A percentile compares a stretch with the other conserved stretches of the same genome.
Evolutionary conservation across 352 stramenopile species (phyloP).

Genomic region (Thalassiosira oceanica): DNA sequence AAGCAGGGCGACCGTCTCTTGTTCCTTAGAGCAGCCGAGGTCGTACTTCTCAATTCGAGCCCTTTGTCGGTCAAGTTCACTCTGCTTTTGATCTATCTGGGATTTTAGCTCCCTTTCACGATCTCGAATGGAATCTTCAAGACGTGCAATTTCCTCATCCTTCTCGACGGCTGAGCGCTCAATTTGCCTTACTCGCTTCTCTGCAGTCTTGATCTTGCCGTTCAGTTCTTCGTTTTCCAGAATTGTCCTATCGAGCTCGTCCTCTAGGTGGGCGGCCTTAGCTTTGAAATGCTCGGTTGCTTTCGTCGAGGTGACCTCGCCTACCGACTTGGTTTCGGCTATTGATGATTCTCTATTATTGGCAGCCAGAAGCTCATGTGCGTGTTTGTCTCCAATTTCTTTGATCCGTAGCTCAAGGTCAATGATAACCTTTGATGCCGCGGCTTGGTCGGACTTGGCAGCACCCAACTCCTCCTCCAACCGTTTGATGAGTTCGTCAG

Average conservation of each 20-base stretch:
- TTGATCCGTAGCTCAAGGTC: slow-evolving; percentile 26
- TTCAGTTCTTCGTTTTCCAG: slow-evolving; percentile 18
- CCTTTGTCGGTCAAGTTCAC: slow-evolving; percentile 18
- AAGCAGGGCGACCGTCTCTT: slow-evolving; percentile 34
- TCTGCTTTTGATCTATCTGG: slow-evolving; percentile 19
- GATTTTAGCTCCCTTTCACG: slow-evolving; percentile 24
- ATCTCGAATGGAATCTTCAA: slow-evolving; percentile 4
- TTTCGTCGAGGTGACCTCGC: slow-evolving; percentile 5
- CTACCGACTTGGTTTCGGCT: neutral
- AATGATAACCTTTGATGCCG: slow-evolving; percentile 10
- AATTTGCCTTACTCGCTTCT: slow-evolving; percentile 16
- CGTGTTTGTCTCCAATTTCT: slow-evolving; percentile 22
- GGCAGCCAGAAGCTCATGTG: too few relatives aligned
- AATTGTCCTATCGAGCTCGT: slow-evolving; percentile 16
- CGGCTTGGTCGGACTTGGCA: neutral
- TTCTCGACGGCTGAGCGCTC: slow-evolving; percentile 8
- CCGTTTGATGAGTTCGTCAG: slow-evolving; percentile 22
- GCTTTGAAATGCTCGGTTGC: neutral
- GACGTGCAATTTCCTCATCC: slow-evolving; percentile 25
- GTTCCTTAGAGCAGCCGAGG: slow-evolving; percentile 24
- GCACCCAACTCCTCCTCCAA: slow-evolving; percentile 22
- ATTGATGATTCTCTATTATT: neutral
- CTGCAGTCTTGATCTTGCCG: slow-evolving; percentile 12
- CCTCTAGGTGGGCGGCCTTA: slow-evolving; percentile 17
- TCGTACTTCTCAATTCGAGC: slow-evolving; percentile 34